A percentile compares a stretch with the other conserved stretches of the same genome.
phyloP scores from a whole-genome alignment of 179 eudicot genomes.

The Beta macrorhiza region DNA sequence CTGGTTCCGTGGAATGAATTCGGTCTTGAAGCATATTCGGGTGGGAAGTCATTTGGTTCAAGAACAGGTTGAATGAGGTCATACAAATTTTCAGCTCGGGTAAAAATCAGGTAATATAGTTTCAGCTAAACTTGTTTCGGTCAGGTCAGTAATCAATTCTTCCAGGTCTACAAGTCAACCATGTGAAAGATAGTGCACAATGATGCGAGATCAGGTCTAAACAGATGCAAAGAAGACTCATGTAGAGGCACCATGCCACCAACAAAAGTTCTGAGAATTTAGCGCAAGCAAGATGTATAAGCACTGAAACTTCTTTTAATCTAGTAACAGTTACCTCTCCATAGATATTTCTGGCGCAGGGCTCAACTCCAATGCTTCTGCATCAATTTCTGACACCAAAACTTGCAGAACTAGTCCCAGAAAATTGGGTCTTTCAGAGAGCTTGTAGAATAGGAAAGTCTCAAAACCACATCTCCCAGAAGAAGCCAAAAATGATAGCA shows the following conservation, averaged over 20 bases:
- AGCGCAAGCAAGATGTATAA: not conserved
- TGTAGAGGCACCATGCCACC: not conserved
- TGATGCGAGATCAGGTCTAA: not conserved
- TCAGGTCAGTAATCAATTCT: too few relatives aligned
- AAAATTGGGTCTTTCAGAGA: conserved; percentile 45
- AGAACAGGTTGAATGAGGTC: too few relatives aligned
- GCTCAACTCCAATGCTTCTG: conserved; percentile 46
- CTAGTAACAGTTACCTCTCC: conserved; percentile 52
- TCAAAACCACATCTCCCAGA: conserved; percentile 67
- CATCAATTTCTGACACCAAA: conserved; percentile 61
- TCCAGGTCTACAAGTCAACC: not conserved
- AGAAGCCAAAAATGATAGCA: conserved; percentile 72
- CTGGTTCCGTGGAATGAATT: too few relatives aligned
- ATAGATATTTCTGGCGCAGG: conserved; percentile 43
- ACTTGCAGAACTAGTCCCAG: conserved; percentile 55
- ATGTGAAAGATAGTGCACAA: not conserved
- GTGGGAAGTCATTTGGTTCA: too few relatives aligned
- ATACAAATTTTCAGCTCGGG: too few relatives aligned
- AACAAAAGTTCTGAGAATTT: not conserved
- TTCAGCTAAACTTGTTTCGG: too few relatives aligned
- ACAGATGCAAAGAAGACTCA: not conserved
- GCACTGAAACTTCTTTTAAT: not conserved
- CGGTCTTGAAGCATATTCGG: too few relatives aligned
- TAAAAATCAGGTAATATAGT: too few relatives aligned
- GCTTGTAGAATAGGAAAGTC: conserved; percentile 52